Percentiles rank a stretch among this genome's conserved stretches.
These are phyloP conservation scores for Crucihimalaya himalaica DNA, from an alignment of 345 rosid species.

Conservation along the genomic window DNA sequence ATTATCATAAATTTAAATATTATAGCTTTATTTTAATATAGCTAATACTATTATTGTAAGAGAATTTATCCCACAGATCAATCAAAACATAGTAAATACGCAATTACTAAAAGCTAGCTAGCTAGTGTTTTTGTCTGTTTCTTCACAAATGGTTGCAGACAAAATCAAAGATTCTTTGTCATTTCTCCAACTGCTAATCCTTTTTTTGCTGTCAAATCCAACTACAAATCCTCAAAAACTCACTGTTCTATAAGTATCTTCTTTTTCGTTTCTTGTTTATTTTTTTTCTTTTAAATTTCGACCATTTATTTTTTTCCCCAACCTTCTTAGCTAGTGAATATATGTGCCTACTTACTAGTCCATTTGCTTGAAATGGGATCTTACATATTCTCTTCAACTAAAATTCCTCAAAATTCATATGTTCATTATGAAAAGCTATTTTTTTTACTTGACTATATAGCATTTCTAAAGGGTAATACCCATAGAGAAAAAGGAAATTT, in stretches of 20 bases:
- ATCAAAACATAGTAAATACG: constrained; percentile 1
- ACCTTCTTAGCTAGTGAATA: constrained; percentile 15
- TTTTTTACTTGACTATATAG: neutral
- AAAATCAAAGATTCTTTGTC: constrained; percentile 29
- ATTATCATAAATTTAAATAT: neutral
- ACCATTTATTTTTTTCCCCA: constrained; percentile 15
- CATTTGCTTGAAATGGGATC: constrained; percentile 6
- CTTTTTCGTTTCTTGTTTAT: neutral
- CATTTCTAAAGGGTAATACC: neutral
- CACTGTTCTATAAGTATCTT: constrained; percentile 8
- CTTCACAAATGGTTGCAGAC: constrained; percentile 30
- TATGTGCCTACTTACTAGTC: constrained; percentile 19
- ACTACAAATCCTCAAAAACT: constrained; percentile 1
- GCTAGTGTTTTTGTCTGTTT: constrained; percentile 30
- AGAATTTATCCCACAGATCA: neutral
- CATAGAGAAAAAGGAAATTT: neutral
- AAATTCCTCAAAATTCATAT: neutral
- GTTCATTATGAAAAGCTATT: neutral
- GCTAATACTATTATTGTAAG: neutral
- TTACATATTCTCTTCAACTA: neutral
- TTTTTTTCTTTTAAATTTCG: neutral
- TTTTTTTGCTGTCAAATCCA: constrained; percentile 2
- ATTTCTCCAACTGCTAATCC: constrained; percentile 1
- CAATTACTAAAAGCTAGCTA: constrained; percentile 10
- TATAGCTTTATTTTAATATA: neutral